Base-by-base conservation (phyloP, 441 rosid genomes). In the Euphorbia schlechtendalii region DNA sequence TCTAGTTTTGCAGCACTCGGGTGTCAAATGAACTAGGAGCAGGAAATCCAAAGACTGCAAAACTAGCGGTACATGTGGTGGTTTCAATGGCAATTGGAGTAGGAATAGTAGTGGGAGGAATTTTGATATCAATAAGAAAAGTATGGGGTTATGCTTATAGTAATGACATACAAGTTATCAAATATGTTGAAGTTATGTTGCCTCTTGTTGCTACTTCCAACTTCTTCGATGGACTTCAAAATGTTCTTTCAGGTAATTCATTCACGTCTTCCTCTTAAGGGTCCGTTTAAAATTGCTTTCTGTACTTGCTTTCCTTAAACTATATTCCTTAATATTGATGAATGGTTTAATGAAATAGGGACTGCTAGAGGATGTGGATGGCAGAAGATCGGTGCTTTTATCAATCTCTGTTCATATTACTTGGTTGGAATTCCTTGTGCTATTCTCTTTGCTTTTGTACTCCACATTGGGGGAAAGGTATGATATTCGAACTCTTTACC, bases 1-100 rank as follows among this genome's bases (percentile, higher is more conserved):
- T 36, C 9, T 36, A 3, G 40, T 36, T 36, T 3, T 36, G 40
- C 49, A 59, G 48, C 63, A 38, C 63, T 9, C 14, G 63, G 18
- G 63, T 59, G 24, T 22, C 63, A 20, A 59, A 59, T 38, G 63
- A 59, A 59, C 63, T 59, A 13, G 49, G 63, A 38, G 63, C 63
- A 36, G 49, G 63, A 11, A 36, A 38, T 12, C 48, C 63, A 21
- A 11, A 59, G 2, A 22, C 12, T 11, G 63, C 63, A 59, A 20
- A 28, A 10, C 20, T 36, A 59, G 63, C 63, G 38, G 63, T 41
- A 59, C 9, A 2, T 3, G 63, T 59, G 2, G 63, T 59, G n/a
- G 18, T 38, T 6, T 6, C 21, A 2, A 59, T 38, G 63, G 63
- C 15, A 9, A 2, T 59, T 1, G 30, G 27, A 9, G 48, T 36